phyloP scores from a whole-genome alignment of 1,139 yeast species.

The Zygosaccharomyces pseudobailii region DNA sequence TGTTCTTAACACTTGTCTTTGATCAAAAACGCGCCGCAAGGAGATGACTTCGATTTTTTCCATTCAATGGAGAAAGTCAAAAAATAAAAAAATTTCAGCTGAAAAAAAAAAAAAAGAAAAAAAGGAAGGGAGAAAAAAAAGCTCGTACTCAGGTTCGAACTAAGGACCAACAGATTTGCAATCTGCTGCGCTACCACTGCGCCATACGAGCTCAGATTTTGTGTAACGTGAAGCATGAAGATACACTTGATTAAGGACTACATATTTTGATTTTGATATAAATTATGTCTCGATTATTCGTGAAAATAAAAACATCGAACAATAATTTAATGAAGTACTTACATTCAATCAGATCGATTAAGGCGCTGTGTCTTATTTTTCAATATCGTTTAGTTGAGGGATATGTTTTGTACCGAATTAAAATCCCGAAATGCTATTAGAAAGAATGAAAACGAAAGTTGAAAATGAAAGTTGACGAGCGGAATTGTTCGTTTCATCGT shows the following conservation, averaged over 20 bases:
- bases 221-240: too few species aligned
- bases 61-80: neutral
- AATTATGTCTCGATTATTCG: too few species aligned
- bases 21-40: neutral
- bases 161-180: constrained; percentile 88
- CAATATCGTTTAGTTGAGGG: neutral
- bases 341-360: too few species aligned
- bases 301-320: too few species aligned
- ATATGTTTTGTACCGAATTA: neutral
- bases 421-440: neutral
- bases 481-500: neutral
- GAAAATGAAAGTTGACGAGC: neutral
- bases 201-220: constrained; percentile 56
- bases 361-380: neutral
- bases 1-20: neutral
- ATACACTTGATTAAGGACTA: too few species aligned
- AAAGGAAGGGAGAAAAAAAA: constrained; percentile 20
- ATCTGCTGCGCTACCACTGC: constrained; percentile 93
- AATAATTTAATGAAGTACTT: neutral
- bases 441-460: neutral
- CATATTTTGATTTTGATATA: too few species aligned
- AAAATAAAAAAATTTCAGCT: neutral
- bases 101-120: neutral
- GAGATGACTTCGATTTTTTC: neutral
- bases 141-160: constrained; percentile 84